Evolutionary conservation across 2,329 filamentous ascomycete genomes (phyloP).

Genomic region (Aspergillus neotritici): DNA sequence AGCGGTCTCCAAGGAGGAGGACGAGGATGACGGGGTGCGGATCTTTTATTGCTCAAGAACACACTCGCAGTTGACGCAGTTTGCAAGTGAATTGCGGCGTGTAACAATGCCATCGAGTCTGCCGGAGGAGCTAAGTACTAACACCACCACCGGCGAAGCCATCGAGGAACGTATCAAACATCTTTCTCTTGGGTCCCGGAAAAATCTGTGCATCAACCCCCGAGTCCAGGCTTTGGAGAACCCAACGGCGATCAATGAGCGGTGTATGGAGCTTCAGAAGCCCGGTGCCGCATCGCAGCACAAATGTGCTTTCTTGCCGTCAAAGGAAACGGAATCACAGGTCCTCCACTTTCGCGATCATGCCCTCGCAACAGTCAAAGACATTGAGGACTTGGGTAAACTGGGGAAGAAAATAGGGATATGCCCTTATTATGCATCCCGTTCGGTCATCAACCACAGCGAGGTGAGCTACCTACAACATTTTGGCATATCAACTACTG

Average conservation of each 20-base stretch:
- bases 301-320: slow-evolving; percentile 71
- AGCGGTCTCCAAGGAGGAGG: slow-evolving; percentile 29
- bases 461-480: slow-evolving; percentile 53
- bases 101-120: slow-evolving; percentile 72
- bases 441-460: slow-evolving; percentile 71
- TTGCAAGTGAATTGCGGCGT: slow-evolving; percentile 73
- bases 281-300: slow-evolving; percentile 55
- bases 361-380: slow-evolving; percentile 74
- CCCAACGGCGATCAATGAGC: slow-evolving; percentile 82
- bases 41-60: slow-evolving; percentile 91
- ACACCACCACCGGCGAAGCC: slow-evolving; percentile 18
- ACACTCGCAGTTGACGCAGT: slow-evolving; percentile 86
- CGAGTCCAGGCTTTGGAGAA: slow-evolving; percentile 65
- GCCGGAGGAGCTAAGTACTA: slow-evolving; percentile 37
- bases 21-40: slow-evolving; percentile 62
- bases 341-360: slow-evolving; percentile 80
- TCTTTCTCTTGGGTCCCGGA: slow-evolving; percentile 75
- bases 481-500: slow-evolving; percentile 4
- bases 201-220: slow-evolving; percentile 84
- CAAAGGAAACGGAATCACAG: slow-evolving; percentile 65
- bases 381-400: slow-evolving; percentile 83
- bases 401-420: slow-evolving; percentile 74
- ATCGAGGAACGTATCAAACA: slow-evolving; percentile 66
- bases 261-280: slow-evolving; percentile 85
- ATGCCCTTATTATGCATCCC: slow-evolving; percentile 95